Evolutionary conservation across 441 rosid species (phyloP).

Genomic region (Breynia disticha): DNA sequence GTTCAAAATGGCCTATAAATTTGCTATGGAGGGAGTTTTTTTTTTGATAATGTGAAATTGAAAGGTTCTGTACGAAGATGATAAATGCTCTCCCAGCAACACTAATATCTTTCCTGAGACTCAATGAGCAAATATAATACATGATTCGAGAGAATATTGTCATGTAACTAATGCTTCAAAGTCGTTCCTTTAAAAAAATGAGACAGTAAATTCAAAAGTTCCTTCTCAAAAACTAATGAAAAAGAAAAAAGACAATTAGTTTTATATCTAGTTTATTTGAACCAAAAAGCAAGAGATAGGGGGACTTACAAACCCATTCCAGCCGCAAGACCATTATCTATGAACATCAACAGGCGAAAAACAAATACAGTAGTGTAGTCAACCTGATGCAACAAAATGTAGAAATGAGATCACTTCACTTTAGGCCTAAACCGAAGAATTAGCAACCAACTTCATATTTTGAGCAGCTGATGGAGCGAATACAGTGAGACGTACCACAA

Average conservation of each 20-base stretch:
- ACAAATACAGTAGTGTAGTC: slow-evolving; percentile 85
- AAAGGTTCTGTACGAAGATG: too few relatives aligned
- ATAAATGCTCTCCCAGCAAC: too few relatives aligned
- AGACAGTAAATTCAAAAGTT: too few relatives aligned
- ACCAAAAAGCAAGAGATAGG: neutral
- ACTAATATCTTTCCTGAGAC: too few relatives aligned
- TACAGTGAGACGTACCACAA: slow-evolving; percentile 48
- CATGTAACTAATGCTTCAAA: too few relatives aligned
- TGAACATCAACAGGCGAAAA: slow-evolving; percentile 89
- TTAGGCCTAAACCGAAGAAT: slow-evolving; percentile 1
- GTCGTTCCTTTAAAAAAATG: too few relatives aligned
- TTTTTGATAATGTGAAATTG: too few relatives aligned
- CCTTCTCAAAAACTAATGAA: neutral
- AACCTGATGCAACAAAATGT: slow-evolving; percentile 43
- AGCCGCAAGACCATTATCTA: slow-evolving; percentile 90
- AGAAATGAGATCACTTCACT: neutral
- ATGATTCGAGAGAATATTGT: too few relatives aligned
- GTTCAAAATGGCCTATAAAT: too few relatives aligned
- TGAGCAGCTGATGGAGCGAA: neutral
- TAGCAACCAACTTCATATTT: neutral
- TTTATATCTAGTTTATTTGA: neutral
- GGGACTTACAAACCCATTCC: slow-evolving; percentile 96
- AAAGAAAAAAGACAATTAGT: neutral
- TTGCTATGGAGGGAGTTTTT: too few relatives aligned
- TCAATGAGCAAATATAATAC: too few relatives aligned